Base-by-base conservation (phyloP, 176 grass and related monocot species). In the Triticum urartu region DNA sequence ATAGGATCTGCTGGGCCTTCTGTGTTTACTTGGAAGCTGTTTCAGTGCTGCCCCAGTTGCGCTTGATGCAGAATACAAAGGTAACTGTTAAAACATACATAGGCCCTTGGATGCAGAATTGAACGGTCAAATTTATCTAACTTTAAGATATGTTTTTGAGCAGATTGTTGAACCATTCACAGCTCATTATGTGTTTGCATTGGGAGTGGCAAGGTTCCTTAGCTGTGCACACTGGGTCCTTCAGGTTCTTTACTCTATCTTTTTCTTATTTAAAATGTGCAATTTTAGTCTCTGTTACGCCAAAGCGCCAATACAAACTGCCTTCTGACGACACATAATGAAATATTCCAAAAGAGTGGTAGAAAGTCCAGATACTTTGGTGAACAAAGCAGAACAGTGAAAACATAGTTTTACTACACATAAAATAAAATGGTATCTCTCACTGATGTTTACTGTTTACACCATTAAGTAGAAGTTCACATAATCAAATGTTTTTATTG, bases 101-200 rank as follows among this genome's bases (percentile, higher is more conserved):
- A 73, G 63, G 67, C 47, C 24, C 21, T 85, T 87, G 39, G 22
- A 47, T 78, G 34, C 20, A 40, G 61, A 85, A 13, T 62, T 9
- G 17, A 83, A 59, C 58, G 63, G 67, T 54, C 86, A 45, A 68
- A 65, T 70, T 82, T 78, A 81, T 72, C 82, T 85, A 54, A 88
- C 52, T 14, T 14, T 56, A 11, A 4, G 2, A 32, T 72, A 54
- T 56, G 56, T 11, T 34, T 28, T 62, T 78, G 71, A 72, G 77
- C 78, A 99, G 97, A 93, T 99, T 81, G 94, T 99, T 34, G 97
- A 99, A 89, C 97, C 97, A 0, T 99, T 99, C 83, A 99, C 97
- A 35, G 94, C 97, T 75, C 97, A 99, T 79, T 99, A 99, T 74
- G 97, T 99, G 75, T 99, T 99, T 88, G 97, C 97, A 15, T 83